Percentiles rank a stretch among this genome's conserved stretches.
These are phyloP conservation scores for Hypoxylon intermedium DNA, from an alignment of 495 filamentous ascomycete genomes.

Conservation along the genomic window DNA sequence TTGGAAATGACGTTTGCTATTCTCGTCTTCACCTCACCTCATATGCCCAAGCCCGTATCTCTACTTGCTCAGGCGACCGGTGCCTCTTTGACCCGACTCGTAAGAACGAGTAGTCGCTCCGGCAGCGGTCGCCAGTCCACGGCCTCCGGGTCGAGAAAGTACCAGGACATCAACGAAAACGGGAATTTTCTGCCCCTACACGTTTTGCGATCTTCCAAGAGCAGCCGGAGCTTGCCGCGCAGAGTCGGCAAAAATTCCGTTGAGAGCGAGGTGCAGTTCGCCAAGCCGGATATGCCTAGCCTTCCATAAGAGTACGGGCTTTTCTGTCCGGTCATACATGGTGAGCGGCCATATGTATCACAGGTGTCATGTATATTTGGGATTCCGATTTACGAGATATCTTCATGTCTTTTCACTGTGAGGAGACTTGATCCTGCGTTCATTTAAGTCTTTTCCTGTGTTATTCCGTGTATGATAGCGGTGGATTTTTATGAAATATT, in stretches of 20 bases:
- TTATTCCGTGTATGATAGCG: no score
- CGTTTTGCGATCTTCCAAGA: not conserved
- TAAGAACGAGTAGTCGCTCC: not conserved
- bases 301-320: no score
- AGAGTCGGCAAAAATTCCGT: not conserved
- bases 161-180: not conserved
- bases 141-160: not conserved
- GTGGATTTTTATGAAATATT: no score
- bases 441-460: no score
- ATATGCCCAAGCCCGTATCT: conserved; percentile 5
- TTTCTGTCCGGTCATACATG: no score
- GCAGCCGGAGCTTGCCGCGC: not conserved
- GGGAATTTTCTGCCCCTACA: not conserved
- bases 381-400: no score
- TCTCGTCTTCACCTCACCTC: conserved; percentile 15
- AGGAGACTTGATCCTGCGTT: no score
- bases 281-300: no score
- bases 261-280: not conserved
- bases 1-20: conserved; percentile 15
- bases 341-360: no score
- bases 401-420: no score
- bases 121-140: not conserved
- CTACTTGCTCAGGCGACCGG: not conserved
- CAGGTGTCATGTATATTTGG: no score
- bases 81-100: not conserved